A percentile compares a stretch with the other conserved stretches of the same genome.
phyloP scores from a whole-genome alignment of 306 rosid genomes.

The Spatholobus suberectus region DNA sequence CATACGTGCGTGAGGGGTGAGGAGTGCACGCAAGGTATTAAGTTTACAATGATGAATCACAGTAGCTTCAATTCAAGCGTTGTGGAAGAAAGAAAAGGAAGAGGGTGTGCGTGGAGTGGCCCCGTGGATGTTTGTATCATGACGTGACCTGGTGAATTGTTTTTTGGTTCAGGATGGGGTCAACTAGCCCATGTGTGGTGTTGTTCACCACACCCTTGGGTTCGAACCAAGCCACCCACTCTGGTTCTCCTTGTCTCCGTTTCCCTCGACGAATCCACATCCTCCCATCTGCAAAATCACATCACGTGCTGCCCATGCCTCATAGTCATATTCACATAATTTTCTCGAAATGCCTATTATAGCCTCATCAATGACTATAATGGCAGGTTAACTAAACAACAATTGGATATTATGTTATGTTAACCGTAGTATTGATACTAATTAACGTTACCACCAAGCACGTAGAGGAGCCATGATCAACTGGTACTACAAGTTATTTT shows the following conservation, averaged over 20 bases:
- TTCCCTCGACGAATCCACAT: conserved; percentile 30
- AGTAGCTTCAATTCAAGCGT: neutral
- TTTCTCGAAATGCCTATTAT: too few species aligned
- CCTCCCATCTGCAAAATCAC: conserved; percentile 31
- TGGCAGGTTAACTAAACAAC: too few species aligned
- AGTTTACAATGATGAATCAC: conserved; percentile 62
- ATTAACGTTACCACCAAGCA: too few species aligned
- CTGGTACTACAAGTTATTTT: too few species aligned
- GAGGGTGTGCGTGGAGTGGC: too few species aligned
- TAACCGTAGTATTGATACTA: too few species aligned
- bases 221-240: conserved; percentile 37
- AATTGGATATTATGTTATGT: too few species aligned
- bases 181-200: conserved; percentile 18
- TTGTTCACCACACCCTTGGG: conserved; percentile 31
- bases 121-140: conserved; percentile 38
- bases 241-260: conserved; percentile 39
- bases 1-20: conserved; percentile 45
- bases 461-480: too few species aligned
- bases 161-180: neutral
- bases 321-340: too few species aligned
- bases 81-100: neutral
- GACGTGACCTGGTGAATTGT: neutral
- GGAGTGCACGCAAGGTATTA: conserved; percentile 61
- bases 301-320: too few species aligned
- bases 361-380: too few species aligned